phyloP scores from a whole-genome alignment of 805 yeast species.

The Lachancea sp. region DNA sequence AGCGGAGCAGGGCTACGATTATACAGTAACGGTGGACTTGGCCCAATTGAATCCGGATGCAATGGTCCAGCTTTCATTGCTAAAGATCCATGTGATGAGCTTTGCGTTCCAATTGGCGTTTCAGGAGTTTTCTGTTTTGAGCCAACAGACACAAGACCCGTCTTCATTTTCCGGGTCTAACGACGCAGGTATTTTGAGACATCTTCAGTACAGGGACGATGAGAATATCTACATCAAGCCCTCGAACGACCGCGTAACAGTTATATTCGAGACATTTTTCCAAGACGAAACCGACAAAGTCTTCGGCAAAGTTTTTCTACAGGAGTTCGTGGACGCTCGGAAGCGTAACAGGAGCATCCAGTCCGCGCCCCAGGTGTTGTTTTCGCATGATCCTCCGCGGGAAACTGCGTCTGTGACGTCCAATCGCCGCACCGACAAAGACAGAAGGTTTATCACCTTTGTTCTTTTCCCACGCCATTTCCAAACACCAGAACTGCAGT shows the following conservation, averaged over 20 bases:
- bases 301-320: conserved; percentile 82
- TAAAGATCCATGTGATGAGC: conserved; percentile 83
- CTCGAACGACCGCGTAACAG: conserved; percentile 92
- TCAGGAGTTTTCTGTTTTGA: conserved; percentile 63
- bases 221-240: conserved; percentile 90
- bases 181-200: conserved; percentile 19
- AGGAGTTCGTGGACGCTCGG: conserved; percentile 94
- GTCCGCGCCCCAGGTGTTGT: conserved; percentile 96
- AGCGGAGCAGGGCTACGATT: conserved; percentile 73
- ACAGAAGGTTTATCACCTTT: conserved; percentile 47
- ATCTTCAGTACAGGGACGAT: conserved; percentile 80
- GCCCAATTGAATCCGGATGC: conserved; percentile 46
- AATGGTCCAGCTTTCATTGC: conserved; percentile 58
- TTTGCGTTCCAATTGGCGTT: conserved; percentile 91
- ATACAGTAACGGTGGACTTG: conserved; percentile 65
- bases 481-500: conserved; percentile 45
- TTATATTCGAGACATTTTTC: conserved; percentile 88
- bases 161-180: conserved; percentile 18
- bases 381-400: conserved; percentile 90
- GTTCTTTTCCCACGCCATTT: conserved; percentile 86
- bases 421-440: conserved; percentile 36
- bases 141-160: conserved; percentile 26
- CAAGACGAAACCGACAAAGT: conserved; percentile 94
- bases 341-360: conserved; percentile 88
- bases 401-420: conserved; percentile 54